A percentile compares a stretch with the other conserved stretches of the same genome.
These are phyloP conservation scores for Pseudopithomyces maydicus DNA, from an alignment of 2,329 filamentous ascomycete species.

Conservation along the genomic window DNA sequence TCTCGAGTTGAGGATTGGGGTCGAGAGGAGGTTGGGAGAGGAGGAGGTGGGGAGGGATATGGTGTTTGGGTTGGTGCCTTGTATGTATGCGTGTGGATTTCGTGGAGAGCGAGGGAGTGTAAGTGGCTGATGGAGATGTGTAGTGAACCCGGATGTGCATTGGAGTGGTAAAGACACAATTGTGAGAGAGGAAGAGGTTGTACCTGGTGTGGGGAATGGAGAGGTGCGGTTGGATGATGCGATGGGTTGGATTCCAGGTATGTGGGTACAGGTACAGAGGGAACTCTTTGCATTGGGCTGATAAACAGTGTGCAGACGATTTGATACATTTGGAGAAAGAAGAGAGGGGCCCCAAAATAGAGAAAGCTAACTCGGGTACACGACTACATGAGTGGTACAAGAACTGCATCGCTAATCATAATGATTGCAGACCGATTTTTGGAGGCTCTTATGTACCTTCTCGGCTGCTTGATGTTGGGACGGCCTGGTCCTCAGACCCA, in stretches of 20 bases:
- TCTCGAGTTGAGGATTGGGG: slow-evolving; percentile 2
- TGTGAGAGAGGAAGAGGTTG: too few species aligned
- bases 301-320: too few species aligned
- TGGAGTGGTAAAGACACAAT: too few species aligned
- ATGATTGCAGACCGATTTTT: slow-evolving; percentile 4
- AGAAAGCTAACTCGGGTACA: not conserved
- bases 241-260: not conserved
- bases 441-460: not conserved
- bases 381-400: slow-evolving; percentile 1
- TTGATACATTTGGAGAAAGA: too few species aligned
- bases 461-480: not conserved
- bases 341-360: not conserved
- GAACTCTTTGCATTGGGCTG: not conserved
- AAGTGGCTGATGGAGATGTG: not conserved
- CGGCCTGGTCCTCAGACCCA: not conserved
- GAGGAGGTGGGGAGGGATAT: slow-evolving; percentile 6
- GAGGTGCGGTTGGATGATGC: not conserved
- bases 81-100: not conserved
- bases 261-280: not conserved
- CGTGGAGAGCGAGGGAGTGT: not conserved
- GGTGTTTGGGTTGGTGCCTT: not conserved
- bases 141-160: not conserved
- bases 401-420: slow-evolving; percentile 1
- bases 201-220: not conserved
- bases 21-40: not conserved